These are phyloP conservation scores for Sugiyamaella floridensis DNA, from an alignment of 805 yeast genomes.

Conservation along the genomic window DNA sequence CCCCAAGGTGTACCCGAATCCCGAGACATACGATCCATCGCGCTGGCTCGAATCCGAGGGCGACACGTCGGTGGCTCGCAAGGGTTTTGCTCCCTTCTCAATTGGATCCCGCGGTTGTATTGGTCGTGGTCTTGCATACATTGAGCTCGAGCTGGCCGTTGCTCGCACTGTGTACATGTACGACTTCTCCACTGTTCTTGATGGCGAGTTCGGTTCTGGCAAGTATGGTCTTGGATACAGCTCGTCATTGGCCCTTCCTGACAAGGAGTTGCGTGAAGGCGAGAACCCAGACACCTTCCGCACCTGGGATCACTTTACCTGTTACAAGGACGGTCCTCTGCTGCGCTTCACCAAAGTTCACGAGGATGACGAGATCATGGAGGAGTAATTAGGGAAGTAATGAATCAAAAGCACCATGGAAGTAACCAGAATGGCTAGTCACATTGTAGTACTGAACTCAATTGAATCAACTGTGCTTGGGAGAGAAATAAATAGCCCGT, in stretches of 20 bases:
- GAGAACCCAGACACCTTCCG: constrained; percentile 10
- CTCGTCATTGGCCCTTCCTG: constrained; percentile 8
- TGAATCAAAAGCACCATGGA: neutral
- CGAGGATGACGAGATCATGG: neutral
- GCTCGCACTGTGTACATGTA: constrained; percentile 13
- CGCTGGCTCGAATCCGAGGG: constrained; percentile 11
- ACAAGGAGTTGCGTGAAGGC: constrained; percentile 10
- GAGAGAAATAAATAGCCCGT: neutral
- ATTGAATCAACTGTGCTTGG: neutral
- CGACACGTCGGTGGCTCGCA: constrained; percentile 5
- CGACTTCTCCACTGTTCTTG: constrained; percentile 13
- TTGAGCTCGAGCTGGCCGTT: constrained; percentile 15
- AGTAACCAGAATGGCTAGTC: neutral
- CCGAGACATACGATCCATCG: constrained; percentile 12
- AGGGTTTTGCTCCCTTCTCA: constrained; percentile 15
- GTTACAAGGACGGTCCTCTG: constrained; percentile 16
- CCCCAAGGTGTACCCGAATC: constrained; percentile 8
- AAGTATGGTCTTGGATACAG: constrained; percentile 12
- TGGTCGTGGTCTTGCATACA: constrained; percentile 15
- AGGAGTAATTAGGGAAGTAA: neutral
- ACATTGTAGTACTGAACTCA: neutral
- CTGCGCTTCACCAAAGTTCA: constrained; percentile 5
- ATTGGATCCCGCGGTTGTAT: constrained; percentile 17
- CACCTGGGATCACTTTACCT: constrained; percentile 17
- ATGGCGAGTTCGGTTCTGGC: constrained; percentile 15